Percentiles rank a stretch among this genome's conserved stretches.
These are phyloP conservation scores for Suillus subaureus DNA, from an alignment of 768 basidiomycete genomes.

Conservation along the genomic window DNA sequence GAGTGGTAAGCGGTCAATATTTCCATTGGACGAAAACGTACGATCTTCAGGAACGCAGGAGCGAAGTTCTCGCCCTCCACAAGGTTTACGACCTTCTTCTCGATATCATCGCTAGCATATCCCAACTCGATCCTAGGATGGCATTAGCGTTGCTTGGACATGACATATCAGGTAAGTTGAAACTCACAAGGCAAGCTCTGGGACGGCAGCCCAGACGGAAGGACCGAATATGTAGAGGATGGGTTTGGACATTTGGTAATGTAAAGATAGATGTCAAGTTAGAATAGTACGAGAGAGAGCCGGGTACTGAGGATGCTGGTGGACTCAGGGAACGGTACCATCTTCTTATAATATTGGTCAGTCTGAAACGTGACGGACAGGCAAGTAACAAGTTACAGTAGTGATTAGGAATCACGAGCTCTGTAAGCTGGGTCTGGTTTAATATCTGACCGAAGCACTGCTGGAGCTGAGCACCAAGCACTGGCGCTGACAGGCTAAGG, in stretches of 20 bases:
- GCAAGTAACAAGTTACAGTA: background rate
- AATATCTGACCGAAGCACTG: background rate
- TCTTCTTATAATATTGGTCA: background rate
- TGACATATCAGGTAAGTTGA: background rate
- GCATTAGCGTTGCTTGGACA: background rate
- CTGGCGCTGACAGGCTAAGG: background rate
- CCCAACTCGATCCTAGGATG: slow-evolving; percentile 45
- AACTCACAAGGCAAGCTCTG: slow-evolving; percentile 45
- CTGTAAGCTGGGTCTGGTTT: background rate
- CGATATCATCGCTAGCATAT: slow-evolving; percentile 38
- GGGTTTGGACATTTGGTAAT: slow-evolving; percentile 19
- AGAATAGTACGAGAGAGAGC: background rate
- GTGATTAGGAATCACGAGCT: background rate
- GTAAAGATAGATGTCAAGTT: slow-evolving; percentile 2
- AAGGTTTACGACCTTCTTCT: slow-evolving; percentile 42
- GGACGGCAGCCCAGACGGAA: slow-evolving; percentile 44
- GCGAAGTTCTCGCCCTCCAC: slow-evolving; percentile 50
- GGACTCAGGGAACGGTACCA: background rate
- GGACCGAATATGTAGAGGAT: slow-evolving; percentile 38
- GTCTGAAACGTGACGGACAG: background rate
- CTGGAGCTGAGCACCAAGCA: background rate
- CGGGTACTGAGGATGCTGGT: background rate
- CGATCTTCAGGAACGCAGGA: slow-evolving; percentile 46
- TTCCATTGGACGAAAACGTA: slow-evolving; percentile 15
- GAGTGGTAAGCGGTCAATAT: background rate